Evolutionary conservation across 495 filamentous ascomycete species (phyloP).

Genomic region (Neurospora cerealis): DNA sequence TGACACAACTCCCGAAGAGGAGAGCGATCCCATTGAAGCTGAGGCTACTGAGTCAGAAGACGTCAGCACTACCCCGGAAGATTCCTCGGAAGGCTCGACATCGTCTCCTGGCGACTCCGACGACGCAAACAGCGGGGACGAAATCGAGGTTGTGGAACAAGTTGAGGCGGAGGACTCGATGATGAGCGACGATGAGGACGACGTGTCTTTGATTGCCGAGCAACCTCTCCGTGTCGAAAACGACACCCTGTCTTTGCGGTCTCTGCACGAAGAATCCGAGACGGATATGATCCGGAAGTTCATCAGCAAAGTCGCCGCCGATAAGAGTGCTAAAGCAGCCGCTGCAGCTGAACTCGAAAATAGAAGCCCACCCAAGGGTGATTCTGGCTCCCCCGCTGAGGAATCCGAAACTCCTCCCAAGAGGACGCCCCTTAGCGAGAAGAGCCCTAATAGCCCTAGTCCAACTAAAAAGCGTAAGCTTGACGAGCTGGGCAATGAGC

Average conservation of each 20-base stretch:
- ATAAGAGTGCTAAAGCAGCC: constrained; percentile 30
- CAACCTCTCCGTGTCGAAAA: constrained; percentile 4
- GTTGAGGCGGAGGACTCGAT: constrained; percentile 6
- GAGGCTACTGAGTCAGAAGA: background rate
- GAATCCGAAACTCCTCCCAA: constrained; percentile 20
- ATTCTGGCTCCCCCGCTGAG: constrained; percentile 16
- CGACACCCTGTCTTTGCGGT: constrained; percentile 18
- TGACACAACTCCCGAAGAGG: background rate
- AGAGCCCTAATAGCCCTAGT: constrained; percentile 29
- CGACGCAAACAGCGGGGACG: background rate
- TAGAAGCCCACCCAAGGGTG: constrained; percentile 12
- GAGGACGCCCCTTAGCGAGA: constrained; percentile 26
- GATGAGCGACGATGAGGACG: constrained; percentile 16
- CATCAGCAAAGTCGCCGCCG: constrained; percentile 34
- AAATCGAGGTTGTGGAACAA: constrained; percentile 5
- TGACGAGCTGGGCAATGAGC: constrained; percentile 10
- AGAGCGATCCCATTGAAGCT: background rate
- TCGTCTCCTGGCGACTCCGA: background rate
- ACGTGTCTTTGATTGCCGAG: constrained; percentile 10
- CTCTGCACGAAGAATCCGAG: constrained; percentile 25
- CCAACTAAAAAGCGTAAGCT: constrained; percentile 26
- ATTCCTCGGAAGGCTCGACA: background rate
- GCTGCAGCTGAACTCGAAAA: constrained; percentile 10
- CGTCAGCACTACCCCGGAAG: background rate
- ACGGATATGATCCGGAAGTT: constrained; percentile 37